Percentiles rank a stretch among this genome's conserved stretches.
Evolutionary conservation across 176 grass and related monocot species (phyloP).

Genomic region (Oryza glaberrima): DNA sequence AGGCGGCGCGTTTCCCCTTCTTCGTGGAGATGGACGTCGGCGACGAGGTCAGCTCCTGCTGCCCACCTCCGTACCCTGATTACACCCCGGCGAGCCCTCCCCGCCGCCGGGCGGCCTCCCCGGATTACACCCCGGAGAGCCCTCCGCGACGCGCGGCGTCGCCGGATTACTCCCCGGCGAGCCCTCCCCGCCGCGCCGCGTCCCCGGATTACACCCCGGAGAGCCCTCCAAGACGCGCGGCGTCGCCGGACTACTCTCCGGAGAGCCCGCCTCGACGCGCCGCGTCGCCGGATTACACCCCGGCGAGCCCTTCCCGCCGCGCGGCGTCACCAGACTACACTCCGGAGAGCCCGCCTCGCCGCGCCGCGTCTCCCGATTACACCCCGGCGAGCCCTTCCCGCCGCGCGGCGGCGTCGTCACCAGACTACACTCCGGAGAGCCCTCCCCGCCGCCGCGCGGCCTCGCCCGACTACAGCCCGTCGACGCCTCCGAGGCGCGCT

Average conservation of each 20-base stretch:
- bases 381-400: too few species aligned
- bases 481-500: too few species aligned
- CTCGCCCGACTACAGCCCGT: background rate
- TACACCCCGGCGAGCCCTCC: background rate
- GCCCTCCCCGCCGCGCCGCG: background rate
- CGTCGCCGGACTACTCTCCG: background rate
- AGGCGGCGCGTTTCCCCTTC: background rate
- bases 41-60: background rate
- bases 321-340: background rate
- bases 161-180: background rate
- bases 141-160: background rate
- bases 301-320: too few species aligned
- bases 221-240: background rate
- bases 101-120: background rate
- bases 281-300: background rate
- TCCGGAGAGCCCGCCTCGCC: too few species aligned
- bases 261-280: background rate
- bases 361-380: background rate
- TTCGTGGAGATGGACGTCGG: background rate
- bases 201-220: background rate
- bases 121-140: background rate
- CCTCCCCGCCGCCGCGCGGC: too few species aligned
- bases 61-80: background rate
- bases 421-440: too few species aligned
- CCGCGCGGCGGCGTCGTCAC: background rate